Percentiles rank a stretch among this genome's conserved stretches.
Conservation (phyloP, 2,329 filamentous ascomycete genomes). For the Scleromitrula shiraiana region DNA sequence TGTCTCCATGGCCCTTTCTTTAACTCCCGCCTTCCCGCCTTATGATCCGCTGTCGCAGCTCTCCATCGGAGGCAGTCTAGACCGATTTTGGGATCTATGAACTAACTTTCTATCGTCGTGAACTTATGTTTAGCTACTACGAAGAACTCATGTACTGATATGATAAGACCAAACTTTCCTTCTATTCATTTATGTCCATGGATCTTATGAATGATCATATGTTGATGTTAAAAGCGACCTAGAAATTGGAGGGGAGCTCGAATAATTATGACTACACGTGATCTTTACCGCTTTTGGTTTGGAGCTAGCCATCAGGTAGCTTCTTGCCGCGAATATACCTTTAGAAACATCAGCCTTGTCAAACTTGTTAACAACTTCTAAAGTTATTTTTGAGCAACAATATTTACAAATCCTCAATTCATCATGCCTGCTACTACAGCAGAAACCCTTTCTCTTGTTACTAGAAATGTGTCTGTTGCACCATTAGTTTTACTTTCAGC, state of each 20-base stretch:
- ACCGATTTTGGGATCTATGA: no score
- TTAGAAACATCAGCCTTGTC: conserved; percentile 10
- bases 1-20: no score
- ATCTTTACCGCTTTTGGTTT: conserved; percentile 2
- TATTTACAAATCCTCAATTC: conserved; percentile 19
- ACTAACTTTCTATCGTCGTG: no score
- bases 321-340: conserved; percentile 11
- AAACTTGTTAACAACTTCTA: conserved; percentile 12
- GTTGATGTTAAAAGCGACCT: no score
- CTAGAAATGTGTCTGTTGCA: conserved; percentile 90
- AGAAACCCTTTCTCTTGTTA: conserved; percentile 91
- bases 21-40: not conserved
- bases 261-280: not conserved
- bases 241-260: no score
- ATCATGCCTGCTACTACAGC: conserved; percentile 93
- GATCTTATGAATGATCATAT: no score
- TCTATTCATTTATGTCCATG: no score
- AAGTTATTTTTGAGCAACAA: conserved; percentile 8
- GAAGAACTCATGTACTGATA: no score
- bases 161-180: no score
- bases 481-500: conserved; percentile 95
- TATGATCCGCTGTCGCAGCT: not conserved
- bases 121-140: no score
- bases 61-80: no score
- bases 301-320: conserved; percentile 9